A percentile compares a stretch with the other conserved stretches of the same genome.
These are phyloP conservation scores for Naematelia encephala DNA, from an alignment of 768 basidiomycete genomes.

Conservation along the genomic window DNA sequence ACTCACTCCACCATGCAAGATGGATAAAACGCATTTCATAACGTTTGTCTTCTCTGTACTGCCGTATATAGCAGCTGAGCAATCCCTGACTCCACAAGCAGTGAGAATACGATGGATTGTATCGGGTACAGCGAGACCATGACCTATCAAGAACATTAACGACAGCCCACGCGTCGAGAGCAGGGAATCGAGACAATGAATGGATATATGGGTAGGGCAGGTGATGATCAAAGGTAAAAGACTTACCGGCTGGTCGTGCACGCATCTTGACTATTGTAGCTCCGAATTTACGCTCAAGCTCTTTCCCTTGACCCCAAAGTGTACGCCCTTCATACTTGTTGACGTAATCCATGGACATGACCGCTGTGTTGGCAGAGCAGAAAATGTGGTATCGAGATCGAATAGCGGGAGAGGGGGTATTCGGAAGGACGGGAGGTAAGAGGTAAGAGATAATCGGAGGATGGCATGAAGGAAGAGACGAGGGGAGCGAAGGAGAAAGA, in stretches of 20 bases:
- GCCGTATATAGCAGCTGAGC: conserved; percentile 92
- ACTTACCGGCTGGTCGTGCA: conserved; percentile 53
- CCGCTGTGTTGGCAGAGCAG: conserved; percentile 62
- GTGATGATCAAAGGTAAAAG: background rate
- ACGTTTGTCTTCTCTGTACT: conserved; percentile 81
- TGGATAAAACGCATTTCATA: conserved; percentile 74
- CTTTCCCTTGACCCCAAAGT: conserved; percentile 68
- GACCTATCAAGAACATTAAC: conserved; percentile 57
- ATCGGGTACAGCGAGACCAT: conserved; percentile 86
- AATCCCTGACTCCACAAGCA: conserved; percentile 91
- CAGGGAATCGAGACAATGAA: too few relatives aligned
- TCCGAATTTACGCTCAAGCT: conserved; percentile 79
- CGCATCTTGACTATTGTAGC: conserved; percentile 75
- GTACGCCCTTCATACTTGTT: conserved; percentile 92
- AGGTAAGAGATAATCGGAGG: background rate
- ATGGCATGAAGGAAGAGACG: conserved; percentile 4
- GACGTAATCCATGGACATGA: conserved; percentile 86
- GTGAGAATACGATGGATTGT: conserved; percentile 79
- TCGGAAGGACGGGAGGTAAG: background rate
- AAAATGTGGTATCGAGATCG: conserved; percentile 47
- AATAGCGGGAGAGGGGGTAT: background rate
- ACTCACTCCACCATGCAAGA: conserved; percentile 80
- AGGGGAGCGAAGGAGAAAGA: conserved; percentile 3
- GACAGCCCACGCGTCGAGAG: background rate
- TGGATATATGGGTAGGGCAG: too few relatives aligned